Base-by-base conservation (phyloP, 2,329 filamentous ascomycete genomes). In the Verticillium zaregamsianum region DNA sequence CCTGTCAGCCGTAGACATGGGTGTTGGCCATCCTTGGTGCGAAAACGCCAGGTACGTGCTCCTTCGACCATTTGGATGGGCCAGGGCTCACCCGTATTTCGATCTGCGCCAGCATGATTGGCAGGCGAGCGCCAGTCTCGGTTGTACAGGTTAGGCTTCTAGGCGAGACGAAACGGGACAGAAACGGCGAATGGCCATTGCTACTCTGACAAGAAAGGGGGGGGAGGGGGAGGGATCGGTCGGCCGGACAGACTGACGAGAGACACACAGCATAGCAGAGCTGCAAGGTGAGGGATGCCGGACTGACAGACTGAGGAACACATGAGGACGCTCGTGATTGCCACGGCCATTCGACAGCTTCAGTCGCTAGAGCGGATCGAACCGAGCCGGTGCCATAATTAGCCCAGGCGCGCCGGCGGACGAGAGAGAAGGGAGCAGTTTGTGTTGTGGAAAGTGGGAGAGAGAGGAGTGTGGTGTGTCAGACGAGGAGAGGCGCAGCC, bases 1-100 rank as follows among this genome's bases (percentile, higher is more conserved):
- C 57, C 57, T 58, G 57, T 49, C 57, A 45, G 57, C 57, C 20
- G 57, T 40, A 49, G 57, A 58, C 57, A 58, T 58, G 37, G 57
- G 57, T 58, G 23, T 28, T 14, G 57, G 57, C 37, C 23, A 25
- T 39, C 57, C 57, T 40, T 40, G 57, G 45, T 49, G 8, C 20
- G 45, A 49, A 49, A 49, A 49, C 45, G 45, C 45, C 45, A 49
- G 45, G 45, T 49, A 49, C 45, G 45, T 49, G 45, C 45, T 49
- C 45, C 45, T 49, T 49, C 45, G 45, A 49, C 45, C 45, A 49
- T n/a, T 49, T 49, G 45, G 45, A 49, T 49, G 45, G 45, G 45
- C 45, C 45, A 49, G 45, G 45, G 40, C 40, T 23, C 40, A 11
- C 40, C 40, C 40, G 40, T 49, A 49, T 49, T 49, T n/a, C 23